Evolutionary conservation across 2,329 filamentous ascomycete species (phyloP).

Genomic region (Thelonectria blattea): DNA sequence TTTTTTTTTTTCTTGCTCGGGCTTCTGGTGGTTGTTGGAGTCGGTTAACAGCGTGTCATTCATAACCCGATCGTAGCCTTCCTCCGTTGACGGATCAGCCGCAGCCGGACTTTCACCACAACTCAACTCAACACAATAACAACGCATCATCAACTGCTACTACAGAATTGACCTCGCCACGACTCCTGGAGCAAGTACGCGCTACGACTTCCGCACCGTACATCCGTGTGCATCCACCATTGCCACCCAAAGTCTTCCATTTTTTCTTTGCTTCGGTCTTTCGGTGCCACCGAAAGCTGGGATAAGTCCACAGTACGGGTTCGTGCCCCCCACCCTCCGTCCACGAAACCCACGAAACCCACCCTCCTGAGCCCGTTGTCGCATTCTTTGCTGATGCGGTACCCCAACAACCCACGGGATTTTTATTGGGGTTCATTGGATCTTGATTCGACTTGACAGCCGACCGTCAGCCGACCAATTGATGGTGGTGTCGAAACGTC

Average conservation of each 20-base stretch:
- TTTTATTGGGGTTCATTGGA: slow-evolving; percentile 8
- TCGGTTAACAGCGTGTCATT: not conserved
- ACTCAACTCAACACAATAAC: slow-evolving; percentile 4
- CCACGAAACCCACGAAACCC: slow-evolving; percentile 7
- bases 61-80: not conserved
- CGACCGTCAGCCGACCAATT: slow-evolving; percentile 10
- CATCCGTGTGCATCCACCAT: slow-evolving; percentile 17
- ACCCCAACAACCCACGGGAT: slow-evolving; percentile 17
- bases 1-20: too few species aligned
- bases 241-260: slow-evolving; percentile 10
- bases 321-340: slow-evolving; percentile 7
- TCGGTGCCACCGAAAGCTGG: too few species aligned
- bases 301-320: slow-evolving; percentile 12
- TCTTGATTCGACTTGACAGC: slow-evolving; percentile 19
- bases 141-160: slow-evolving; percentile 10
- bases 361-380: slow-evolving; percentile 8
- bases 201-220: not conserved
- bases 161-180: not conserved
- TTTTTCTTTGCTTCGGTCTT: not conserved
- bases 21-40: not conserved
- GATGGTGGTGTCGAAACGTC: slow-evolving; percentile 4
- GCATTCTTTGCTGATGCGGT: not conserved
- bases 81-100: too few species aligned
- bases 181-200: not conserved
- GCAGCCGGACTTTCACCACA: not conserved